Evolutionary conservation across 2,329 filamentous ascomycete species (phyloP), one percentile per base, ranked within the genome.

Genomic region (Sporothrix inflata): DNA sequence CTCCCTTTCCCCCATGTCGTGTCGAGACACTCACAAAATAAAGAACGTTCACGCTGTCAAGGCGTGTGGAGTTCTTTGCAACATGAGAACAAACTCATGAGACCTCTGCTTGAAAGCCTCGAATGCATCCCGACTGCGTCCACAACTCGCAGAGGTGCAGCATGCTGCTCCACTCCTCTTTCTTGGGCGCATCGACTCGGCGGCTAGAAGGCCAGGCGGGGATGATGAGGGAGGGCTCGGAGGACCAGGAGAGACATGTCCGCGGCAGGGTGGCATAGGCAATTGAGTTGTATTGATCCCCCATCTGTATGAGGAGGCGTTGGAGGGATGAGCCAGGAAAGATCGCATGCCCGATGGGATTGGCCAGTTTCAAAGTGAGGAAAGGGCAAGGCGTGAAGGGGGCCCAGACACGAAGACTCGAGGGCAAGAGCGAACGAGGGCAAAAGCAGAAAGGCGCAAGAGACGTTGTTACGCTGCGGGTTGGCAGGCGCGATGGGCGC

Each of bases 121-220:
- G 34, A 42, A 19, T 45, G 61, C 21, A 65, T 47, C 21, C 30
- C 12, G 61, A 34, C 6, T 40, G 14, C 3, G 30, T 27, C 60
- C 14, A 34, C 11, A 11, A 16, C 16, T 19, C 6, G 19, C 21
- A 67, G 45, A 67, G 45, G 27, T 67, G 27, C 45, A 51, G 45
- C 45, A 21, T 38, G 42, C 27, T 21, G 65, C 65, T 67, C 65
- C 65, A 67, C 65, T 53, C 65, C 65, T 67, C 63, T 67, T 38
- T 49, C 42, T 38, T 49, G 21, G 38, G 40, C 49, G 61, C 40
- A 30, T 42, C 21, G 34, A 34, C 42, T 51, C 65, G 65, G 65
- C 65, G 65, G 65, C 65, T 67, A 67, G 65, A 38, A 49, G 16
- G 8, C 57, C 57, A 63, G 30, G 38, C 57, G n/a, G 38, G 57